Conservation (phyloP, 805 yeast species). For the Candida berthetii region DNA sequence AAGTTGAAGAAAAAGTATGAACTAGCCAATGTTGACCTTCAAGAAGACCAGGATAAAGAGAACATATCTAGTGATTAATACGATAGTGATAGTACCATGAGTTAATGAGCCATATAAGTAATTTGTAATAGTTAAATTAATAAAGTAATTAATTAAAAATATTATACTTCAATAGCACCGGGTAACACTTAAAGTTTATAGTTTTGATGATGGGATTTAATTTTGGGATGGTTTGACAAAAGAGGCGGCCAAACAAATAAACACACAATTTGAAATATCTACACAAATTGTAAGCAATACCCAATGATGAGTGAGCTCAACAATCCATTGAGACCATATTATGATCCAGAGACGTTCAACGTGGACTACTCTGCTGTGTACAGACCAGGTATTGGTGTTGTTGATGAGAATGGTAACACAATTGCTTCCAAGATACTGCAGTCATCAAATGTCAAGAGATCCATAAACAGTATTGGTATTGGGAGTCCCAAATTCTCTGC, state of each 20-base stretch:
- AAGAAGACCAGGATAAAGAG: conserved; percentile 1
- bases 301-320: conserved; percentile 2
- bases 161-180: too few species aligned
- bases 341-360: conserved; percentile 60
- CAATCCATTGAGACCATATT: conserved; percentile 52
- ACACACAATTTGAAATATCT: too few species aligned
- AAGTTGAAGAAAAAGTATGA: conserved; percentile 5
- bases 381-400: conserved; percentile 56
- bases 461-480: conserved; percentile 7
- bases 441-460: conserved; percentile 12
- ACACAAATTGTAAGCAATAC: too few species aligned
- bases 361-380: conserved; percentile 57
- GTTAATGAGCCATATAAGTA: too few species aligned
- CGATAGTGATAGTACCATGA: too few species aligned
- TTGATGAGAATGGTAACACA: conserved; percentile 37
- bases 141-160: too few species aligned
- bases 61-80: neutral
- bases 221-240: too few species aligned
- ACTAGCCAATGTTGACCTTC: neutral
- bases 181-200: too few species aligned
- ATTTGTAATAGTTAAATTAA: too few species aligned
- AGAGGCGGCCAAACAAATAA: too few species aligned
- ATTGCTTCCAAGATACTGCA: conserved; percentile 32
- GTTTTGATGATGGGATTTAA: too few species aligned
- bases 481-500: neutral